phyloP scores from a whole-genome alignment of 1,139 yeast species.

The Candida sojae region DNA sequence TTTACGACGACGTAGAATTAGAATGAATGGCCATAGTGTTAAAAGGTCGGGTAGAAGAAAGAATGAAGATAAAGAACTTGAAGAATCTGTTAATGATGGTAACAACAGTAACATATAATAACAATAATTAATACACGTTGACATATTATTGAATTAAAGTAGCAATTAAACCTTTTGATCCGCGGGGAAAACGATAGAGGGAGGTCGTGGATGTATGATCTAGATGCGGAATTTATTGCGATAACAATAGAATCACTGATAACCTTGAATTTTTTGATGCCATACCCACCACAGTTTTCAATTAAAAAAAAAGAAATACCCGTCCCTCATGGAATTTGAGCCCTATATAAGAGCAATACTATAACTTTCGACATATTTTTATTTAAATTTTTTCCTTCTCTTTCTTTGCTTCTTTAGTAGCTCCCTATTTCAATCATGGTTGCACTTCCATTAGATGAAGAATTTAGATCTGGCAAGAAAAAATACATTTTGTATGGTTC shows the following conservation, averaged over 20 bases:
- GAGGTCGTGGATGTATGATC: too few relatives aligned
- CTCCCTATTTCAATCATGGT: conserved; percentile 12
- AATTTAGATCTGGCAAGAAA: conserved; percentile 6
- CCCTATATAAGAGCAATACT: too few relatives aligned
- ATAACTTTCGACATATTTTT: too few relatives aligned
- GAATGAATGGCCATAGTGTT: not conserved
- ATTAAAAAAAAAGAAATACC: too few relatives aligned
- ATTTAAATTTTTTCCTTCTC: too few relatives aligned
- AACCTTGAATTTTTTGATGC: too few relatives aligned
- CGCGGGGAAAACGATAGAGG: too few relatives aligned
- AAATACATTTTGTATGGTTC: conserved; percentile 8
- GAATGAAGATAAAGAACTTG: not conserved
- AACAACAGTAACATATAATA: not conserved
- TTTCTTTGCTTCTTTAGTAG: not conserved
- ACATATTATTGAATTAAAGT: not conserved
- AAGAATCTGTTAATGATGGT: not conserved
- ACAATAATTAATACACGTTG: not conserved
- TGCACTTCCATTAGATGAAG: conserved; percentile 18
- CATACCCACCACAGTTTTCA: too few relatives aligned
- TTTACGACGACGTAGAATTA: not conserved
- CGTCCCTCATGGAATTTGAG: too few relatives aligned
- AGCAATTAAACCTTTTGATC: not conserved
- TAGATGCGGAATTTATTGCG: too few relatives aligned
- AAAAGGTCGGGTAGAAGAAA: not conserved
- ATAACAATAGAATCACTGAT: too few relatives aligned